phyloP scores from a whole-genome alignment of 2,329 filamentous ascomycete species.

The Colletotrichum sp. region DNA sequence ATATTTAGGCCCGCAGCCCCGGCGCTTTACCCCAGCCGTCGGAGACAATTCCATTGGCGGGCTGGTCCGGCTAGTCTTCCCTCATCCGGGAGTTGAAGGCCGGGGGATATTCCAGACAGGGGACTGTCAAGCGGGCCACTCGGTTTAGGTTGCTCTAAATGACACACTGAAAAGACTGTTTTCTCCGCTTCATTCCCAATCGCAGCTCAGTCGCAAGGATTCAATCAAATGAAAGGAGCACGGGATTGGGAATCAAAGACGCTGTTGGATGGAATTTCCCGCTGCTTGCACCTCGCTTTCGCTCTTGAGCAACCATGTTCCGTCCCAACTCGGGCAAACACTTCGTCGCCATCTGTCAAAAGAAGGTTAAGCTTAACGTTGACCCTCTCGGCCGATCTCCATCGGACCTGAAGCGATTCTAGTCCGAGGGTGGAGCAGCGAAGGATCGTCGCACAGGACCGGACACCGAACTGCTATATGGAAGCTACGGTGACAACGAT shows the following conservation, averaged over 20 bases:
- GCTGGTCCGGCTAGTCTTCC: not conserved
- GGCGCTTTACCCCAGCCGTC: not conserved
- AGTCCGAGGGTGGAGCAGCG: not conserved
- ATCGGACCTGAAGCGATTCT: not conserved
- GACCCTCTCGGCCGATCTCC: not conserved
- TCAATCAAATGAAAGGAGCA: constrained; percentile 1
- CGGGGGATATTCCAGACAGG: not conserved
- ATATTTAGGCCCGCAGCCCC: not conserved
- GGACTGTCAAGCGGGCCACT: not conserved
- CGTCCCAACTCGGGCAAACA: not conserved
- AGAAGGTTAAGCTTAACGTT: not conserved
- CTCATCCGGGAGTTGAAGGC: not conserved
- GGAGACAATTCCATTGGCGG: not conserved
- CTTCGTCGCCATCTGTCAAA: not conserved
- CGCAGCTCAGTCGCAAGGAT: not conserved
- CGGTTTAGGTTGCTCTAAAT: not conserved
- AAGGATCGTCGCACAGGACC: not conserved
- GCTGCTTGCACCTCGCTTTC: not conserved
- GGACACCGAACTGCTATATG: not conserved
- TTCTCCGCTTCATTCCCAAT: not conserved
- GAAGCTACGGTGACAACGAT: not conserved
- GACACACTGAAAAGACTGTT: not conserved
- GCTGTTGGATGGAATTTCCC: not conserved
- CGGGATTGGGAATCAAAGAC: not conserved
- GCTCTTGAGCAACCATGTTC: not conserved